phyloP scores from a whole-genome alignment of 345 rosid species.

The Salix koriyanagi region DNA sequence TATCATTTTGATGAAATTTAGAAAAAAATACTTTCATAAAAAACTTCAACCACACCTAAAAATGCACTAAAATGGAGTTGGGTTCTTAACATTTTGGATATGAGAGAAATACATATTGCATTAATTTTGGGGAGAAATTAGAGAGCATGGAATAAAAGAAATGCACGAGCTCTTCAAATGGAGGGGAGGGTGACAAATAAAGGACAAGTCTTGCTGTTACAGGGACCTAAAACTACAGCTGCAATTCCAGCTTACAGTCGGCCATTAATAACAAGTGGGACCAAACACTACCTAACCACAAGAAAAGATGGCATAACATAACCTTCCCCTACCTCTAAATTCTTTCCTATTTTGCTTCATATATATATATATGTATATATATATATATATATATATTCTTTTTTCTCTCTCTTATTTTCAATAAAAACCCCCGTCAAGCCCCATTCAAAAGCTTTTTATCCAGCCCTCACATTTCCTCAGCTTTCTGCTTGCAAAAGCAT shows the following conservation, averaged over 20 bases:
- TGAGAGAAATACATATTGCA: too few relatives aligned
- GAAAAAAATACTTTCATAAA: too few relatives aligned
- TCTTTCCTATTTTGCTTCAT: not conserved
- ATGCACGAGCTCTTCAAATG: not conserved
- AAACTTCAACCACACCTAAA: too few relatives aligned
- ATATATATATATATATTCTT: too few relatives aligned
- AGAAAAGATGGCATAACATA: constrained; percentile 9
- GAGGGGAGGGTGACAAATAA: not conserved
- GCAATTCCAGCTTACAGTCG: constrained; percentile 19
- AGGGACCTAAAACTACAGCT: constrained; percentile 20
- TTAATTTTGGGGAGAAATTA: not conserved
- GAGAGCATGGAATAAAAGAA: not conserved
- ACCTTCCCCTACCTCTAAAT: not conserved
- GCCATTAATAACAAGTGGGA: constrained; percentile 33
- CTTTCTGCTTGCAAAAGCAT: constrained; percentile 38
- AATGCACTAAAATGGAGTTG: not conserved
- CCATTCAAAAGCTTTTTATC: constrained; percentile 12
- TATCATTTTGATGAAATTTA: too few relatives aligned
- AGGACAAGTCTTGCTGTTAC: constrained; percentile 7
- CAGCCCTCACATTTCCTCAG: not conserved
- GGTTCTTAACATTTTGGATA: not conserved
- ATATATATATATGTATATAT: too few relatives aligned
- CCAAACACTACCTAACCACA: constrained; percentile 39
- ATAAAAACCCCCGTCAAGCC: not conserved
- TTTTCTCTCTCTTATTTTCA: not conserved